Base-by-base conservation (phyloP, 768 basidiomycete species). In the Multifurca ochricompacta region DNA sequence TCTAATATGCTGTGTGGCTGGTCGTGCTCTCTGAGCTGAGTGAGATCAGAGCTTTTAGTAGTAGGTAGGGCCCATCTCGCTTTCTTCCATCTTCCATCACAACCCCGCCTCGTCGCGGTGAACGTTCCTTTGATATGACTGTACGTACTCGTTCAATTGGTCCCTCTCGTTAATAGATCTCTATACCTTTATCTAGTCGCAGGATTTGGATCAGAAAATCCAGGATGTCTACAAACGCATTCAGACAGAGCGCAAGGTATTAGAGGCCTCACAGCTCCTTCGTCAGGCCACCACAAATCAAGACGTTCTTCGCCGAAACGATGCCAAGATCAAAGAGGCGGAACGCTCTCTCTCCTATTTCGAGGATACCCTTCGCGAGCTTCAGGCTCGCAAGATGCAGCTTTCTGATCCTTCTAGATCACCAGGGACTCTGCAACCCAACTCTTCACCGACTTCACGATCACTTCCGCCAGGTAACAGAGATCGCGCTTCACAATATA, bases 181-280 rank as follows among this genome's bases (percentile, higher is more conserved):
- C 35, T 36, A 28, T 23, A 21, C 40, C 10, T 35, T 41, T 47
- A 27, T 43, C 42, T 57, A 70, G 69, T 64, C 68, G 62, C 64
- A 66, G 65, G 85, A 89, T 72, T 75, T 91, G 72, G 90, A 92
- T 81, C 83, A 84, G 80, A 94, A 93, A 81, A 91, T 94, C 68
- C 83, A 85, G 69, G 89, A 91, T 70, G 83, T 93, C 64, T 81
- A 85, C 73, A 85, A 81, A 71, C 87, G 87, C 69, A 93, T 95
- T 68, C 81, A 86, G 73, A 92, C 87, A 32, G 91, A 95, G 73
- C 87, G 86, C 71, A 93, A 91, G 78, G 84, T 94, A 67, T 77
- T 95, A 61, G 89, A 93, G 70, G 91, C 85, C 16, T 82, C 84
- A 27, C 80, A 85, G 66, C 77, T 80, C 61, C 75, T 94, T 53